Evolutionary conservation across 2,329 filamentous ascomycete species (phyloP).

Genomic region (Elsinoe ampelina): DNA sequence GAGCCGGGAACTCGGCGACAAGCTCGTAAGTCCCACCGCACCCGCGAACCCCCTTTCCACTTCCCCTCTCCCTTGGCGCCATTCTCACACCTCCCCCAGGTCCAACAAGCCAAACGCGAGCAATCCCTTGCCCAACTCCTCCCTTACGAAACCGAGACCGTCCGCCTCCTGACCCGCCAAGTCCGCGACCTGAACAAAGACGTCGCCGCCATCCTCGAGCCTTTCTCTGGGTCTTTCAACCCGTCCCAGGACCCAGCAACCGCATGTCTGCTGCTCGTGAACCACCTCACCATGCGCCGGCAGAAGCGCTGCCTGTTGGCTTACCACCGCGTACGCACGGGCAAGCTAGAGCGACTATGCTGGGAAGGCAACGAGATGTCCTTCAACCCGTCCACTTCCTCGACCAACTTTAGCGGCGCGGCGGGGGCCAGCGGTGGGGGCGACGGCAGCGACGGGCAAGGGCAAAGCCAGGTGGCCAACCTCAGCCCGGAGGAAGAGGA

Average conservation of each 20-base stretch:
- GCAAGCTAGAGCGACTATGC: constrained; percentile 87
- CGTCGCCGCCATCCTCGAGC: constrained; percentile 66
- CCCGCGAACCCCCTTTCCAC: constrained; percentile 7
- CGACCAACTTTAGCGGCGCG: too few species aligned
- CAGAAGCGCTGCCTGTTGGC: constrained; percentile 94
- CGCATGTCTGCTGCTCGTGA: constrained; percentile 80
- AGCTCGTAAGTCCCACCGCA: constrained; percentile 52
- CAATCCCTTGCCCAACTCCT: constrained; percentile 79
- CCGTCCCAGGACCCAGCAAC: constrained; percentile 72
- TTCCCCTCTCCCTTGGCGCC: not conserved
- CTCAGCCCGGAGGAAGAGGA: constrained; percentile 94
- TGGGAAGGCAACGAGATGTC: constrained; percentile 83
- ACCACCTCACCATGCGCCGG: constrained; percentile 87
- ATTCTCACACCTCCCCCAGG: constrained; percentile 42
- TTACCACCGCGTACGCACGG: constrained; percentile 81
- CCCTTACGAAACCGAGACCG: constrained; percentile 83
- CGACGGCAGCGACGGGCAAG: constrained; percentile 32
- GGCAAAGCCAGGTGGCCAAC: constrained; percentile 53
- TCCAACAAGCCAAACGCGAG: constrained; percentile 91
- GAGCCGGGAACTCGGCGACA: constrained; percentile 83
- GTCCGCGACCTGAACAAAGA: constrained; percentile 89
- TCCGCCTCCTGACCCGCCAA: constrained; percentile 79
- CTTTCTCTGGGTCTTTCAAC: constrained; percentile 73
- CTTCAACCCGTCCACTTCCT: constrained; percentile 50
- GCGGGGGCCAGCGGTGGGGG: too few species aligned